Percentiles rank a stretch among this genome's conserved stretches.
Conservation (phyloP, 352 stramenopile species). For the Globisporangium recalcitrans region DNA sequence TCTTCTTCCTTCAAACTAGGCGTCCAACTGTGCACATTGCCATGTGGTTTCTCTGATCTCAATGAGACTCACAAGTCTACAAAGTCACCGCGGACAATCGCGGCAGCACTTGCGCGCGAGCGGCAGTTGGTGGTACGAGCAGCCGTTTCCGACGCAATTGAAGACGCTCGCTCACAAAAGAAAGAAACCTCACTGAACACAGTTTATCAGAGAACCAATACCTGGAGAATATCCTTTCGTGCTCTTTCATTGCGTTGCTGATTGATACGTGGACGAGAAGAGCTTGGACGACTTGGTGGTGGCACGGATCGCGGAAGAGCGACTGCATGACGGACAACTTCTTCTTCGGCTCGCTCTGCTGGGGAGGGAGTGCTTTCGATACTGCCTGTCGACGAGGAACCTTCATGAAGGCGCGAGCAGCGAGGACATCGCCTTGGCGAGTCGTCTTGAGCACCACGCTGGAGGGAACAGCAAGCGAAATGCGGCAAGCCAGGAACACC, state of each 20-base stretch:
- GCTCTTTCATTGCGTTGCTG: too few relatives aligned
- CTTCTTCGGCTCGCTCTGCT: background rate
- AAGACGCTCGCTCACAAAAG: too few relatives aligned
- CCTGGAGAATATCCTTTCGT: too few relatives aligned
- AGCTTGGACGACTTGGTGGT: conserved; percentile 9
- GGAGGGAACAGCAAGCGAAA: background rate
- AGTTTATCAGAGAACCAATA: too few relatives aligned
- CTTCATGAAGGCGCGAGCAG: background rate
- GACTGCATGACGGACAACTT: background rate
- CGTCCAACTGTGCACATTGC: background rate
- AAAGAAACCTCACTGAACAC: too few relatives aligned
- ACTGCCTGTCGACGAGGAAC: background rate
- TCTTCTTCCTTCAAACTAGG: background rate
- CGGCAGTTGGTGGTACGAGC: too few relatives aligned
- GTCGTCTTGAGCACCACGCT: background rate
- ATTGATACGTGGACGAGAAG: too few relatives aligned
- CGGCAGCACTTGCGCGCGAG: too few relatives aligned
- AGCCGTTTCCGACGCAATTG: too few relatives aligned
- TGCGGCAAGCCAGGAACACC: background rate
- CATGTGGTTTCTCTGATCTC: background rate
- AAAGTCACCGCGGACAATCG: too few relatives aligned
- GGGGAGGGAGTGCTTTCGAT: background rate
- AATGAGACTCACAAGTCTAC: too few relatives aligned
- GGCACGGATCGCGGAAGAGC: conserved; percentile 11
- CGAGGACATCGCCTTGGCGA: background rate